Base-by-base conservation (phyloP, 2,329 filamentous ascomycete genomes). In the Apiospora malaysiana region DNA sequence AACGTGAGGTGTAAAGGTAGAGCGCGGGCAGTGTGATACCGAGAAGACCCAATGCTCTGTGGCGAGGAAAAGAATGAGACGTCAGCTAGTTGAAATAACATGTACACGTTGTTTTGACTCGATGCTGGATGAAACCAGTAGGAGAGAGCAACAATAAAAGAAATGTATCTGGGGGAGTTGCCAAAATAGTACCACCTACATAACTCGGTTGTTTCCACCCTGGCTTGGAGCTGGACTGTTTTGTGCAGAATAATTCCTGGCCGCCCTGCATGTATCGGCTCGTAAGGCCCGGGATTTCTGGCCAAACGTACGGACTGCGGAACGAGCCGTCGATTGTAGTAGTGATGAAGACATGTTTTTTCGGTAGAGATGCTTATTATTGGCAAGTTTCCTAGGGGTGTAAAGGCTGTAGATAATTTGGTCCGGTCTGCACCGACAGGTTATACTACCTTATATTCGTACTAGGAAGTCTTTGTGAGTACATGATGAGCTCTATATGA, bases 181-280 rank as follows among this genome's bases (percentile, higher is more conserved):
- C 2, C 23, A 27, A 25, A 37, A 6, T 5, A 32, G 4, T 21
- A n/a, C 37, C n/a, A 45, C 65, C 27, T 67, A 72, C 71, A 72
- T 45, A 43, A 45, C 37, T 25, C 69, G 23, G 56, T 72, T 72
- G 32, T 46, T 43, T 37, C 71, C 71, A n/a, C 71, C 71, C 16
- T 72, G 71, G 56, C 68, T 70, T 21, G 67, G 27, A 8, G 71
- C 69, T 12, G 66, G 46, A 45, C 65, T 69, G 25, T 32, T 7
- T 12, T 12, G 9, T 12, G 42, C 46, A 18, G 56, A 16, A 51
- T 71, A 71, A 18, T 67, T 43, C 32, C 68, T 63, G 23, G 27
- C 6, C 21, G 66, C 40, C 32, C 70, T 68, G 32, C 43, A 18
- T 1, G 65, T 18, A 7, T 37, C 40, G 21, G 14, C 23, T 45